A percentile compares a stretch with the other conserved stretches of the same genome.
phyloP scores from a whole-genome alignment of 495 filamentous ascomycete species.

The Penicillium ochrochloron region DNA sequence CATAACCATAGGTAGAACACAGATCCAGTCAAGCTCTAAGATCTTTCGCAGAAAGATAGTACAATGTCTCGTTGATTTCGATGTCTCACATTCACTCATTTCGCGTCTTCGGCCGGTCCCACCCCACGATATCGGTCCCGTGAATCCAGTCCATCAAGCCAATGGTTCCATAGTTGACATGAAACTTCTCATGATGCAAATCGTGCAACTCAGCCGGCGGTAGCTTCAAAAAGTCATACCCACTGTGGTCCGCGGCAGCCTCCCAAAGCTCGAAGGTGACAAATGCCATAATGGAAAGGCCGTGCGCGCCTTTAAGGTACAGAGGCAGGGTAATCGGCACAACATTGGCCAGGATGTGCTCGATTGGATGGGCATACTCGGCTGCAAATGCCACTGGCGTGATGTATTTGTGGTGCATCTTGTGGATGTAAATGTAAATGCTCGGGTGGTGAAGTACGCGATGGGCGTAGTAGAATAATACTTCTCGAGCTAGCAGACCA shows the following conservation, averaged over 20 bases:
- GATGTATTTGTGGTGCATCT: conserved; percentile 54
- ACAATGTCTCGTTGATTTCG: background rate
- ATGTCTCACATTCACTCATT: background rate
- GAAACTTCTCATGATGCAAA: conserved; percentile 33
- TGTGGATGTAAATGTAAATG: conserved; percentile 52
- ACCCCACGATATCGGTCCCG: conserved; percentile 10
- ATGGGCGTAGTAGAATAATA: conserved; percentile 56
- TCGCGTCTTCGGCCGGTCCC: background rate
- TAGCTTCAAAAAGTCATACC: conserved; percentile 42
- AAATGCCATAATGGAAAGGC: conserved; percentile 41
- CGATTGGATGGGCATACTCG: conserved; percentile 56
- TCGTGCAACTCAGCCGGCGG: conserved; percentile 48
- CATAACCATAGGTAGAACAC: background rate
- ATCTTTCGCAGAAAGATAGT: background rate
- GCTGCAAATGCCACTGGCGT: conserved; percentile 55
- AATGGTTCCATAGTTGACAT: conserved; percentile 17
- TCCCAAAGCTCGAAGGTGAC: conserved; percentile 42
- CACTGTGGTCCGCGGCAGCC: conserved; percentile 49
- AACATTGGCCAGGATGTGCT: conserved; percentile 27
- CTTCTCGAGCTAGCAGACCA: conserved; percentile 44
- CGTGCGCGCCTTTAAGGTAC: background rate
- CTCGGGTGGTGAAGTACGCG: conserved; percentile 50
- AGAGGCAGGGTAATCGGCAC: background rate
- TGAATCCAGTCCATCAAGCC: conserved; percentile 21
- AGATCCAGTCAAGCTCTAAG: background rate